Evolutionary conservation across 2,329 filamentous ascomycete species (phyloP), one percentile per base, ranked within the genome.

Genomic region (Pseudofabraea citricarpa): DNA sequence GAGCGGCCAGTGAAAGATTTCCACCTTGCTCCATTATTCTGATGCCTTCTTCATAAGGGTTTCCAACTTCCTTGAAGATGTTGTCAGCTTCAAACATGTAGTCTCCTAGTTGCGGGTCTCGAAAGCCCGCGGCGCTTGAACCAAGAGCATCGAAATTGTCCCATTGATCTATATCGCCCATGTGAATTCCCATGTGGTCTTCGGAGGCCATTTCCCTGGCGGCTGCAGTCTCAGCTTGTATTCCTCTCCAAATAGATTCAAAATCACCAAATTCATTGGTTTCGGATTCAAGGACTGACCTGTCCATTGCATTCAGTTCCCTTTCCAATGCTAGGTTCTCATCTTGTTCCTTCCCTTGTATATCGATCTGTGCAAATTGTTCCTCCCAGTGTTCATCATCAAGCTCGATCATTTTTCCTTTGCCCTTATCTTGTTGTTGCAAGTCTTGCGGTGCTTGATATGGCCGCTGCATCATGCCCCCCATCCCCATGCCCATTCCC

Each of bases 41-140:
- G 53, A 95, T 77, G 36, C 93, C 93, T 67, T 97, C 90, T 44
- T 91, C 87, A 58, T 95, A 98, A 0, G 93, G 89, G 61, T 95
- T 90, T 44, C 72, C 75, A 48, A 89, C 77, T 45, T 86, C 79
- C 51, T 82, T 76, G 74, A 95, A 97, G 19, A 93, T 74, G 63
- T 98, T 98, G 50, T 95, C 87, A 57, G 91, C 81, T 66, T 98
- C 93, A 58, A 97, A 98, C 59, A 95, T 79, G 64, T 98, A 98
- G 50, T 89, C 83, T 53, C 93, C 90, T 48, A 95, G 72, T 45
- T 85, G 76, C 12, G 89, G 88, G 61, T 95, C 89, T 43, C 77
- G 71, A 63, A 86, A 77, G 38, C 75, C 45, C 71, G 53, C 74
- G 68, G 51, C 48, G 68, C 85, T 85, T 50, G 83, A 83, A 59